Percentiles rank a stretch among this genome's conserved stretches.
Conservation (phyloP, 331 rosid species). For the Malus hybrid region DNA sequence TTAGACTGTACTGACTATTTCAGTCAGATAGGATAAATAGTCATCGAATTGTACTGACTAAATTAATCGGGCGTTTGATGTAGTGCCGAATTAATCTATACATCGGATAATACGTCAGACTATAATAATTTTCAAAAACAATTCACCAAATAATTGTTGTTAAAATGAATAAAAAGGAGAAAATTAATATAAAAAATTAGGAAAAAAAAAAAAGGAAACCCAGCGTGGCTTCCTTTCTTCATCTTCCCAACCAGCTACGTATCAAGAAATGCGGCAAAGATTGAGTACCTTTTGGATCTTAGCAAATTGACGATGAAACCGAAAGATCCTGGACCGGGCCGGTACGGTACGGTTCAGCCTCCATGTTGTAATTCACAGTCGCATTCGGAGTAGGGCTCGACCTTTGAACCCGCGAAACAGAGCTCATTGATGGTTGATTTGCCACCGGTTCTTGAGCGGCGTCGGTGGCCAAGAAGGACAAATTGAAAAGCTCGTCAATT, state of each 20-base stretch:
- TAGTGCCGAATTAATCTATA: rapidly evolving
- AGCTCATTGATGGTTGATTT: not conserved
- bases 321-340: not conserved
- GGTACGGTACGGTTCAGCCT: not conserved
- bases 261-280: conserved; percentile 23
- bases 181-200: too few species aligned
- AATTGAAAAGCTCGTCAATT: conserved; percentile 22
- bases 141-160: too few species aligned
- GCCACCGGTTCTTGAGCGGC: not conserved
- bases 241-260: not conserved
- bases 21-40: rapidly evolving
- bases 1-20: rapidly evolving
- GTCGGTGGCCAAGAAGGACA: not conserved
- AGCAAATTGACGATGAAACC: not conserved
- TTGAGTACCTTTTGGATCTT: conserved; percentile 15
- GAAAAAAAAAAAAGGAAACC: too few species aligned
- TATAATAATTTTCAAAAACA: too few species aligned
- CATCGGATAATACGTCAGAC: rapidly evolving
- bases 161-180: too few species aligned
- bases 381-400: not conserved
- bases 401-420: not conserved
- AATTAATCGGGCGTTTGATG: too few species aligned
- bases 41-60: too few species aligned
- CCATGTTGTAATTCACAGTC: not conserved
- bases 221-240: too few species aligned